Percentiles rank a stretch among this genome's conserved stretches.
phyloP scores from a whole-genome alignment of 805 yeast species.

The Saturnispora dispora region DNA sequence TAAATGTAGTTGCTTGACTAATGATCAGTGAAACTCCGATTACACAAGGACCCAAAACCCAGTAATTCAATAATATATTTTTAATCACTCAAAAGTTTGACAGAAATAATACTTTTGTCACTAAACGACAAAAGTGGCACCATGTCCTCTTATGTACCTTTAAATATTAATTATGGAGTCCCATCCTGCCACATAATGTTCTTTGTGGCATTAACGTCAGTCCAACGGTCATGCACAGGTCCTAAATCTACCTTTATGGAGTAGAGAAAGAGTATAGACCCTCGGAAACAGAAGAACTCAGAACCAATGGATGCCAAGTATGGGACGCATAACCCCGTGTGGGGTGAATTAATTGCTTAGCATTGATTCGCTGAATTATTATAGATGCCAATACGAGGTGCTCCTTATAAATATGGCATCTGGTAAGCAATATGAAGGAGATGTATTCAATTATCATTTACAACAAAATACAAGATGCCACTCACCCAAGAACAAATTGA shows the following conservation, averaged over 20 bases:
- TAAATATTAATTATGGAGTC: neutral
- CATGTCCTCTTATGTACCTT: neutral
- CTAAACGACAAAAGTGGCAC: neutral
- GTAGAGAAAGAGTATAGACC: neutral
- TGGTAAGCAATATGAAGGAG: neutral
- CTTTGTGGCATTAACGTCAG: neutral
- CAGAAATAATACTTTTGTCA: neutral
- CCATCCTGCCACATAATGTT: neutral
- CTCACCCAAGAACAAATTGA: neutral
- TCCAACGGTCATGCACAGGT: neutral
- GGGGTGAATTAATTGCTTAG: neutral
- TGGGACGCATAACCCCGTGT: neutral
- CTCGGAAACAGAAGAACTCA: neutral
- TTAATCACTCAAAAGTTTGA: neutral
- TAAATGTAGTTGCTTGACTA: neutral
- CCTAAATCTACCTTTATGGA: neutral
- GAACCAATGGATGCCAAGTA: neutral
- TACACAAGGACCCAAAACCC: neutral
- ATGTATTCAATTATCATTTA: neutral
- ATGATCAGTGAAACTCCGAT: neutral
- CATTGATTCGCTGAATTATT: neutral
- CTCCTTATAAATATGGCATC: neutral
- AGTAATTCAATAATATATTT: neutral
- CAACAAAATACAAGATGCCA: neutral
- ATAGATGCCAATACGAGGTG: neutral